Percentiles rank a stretch among this genome's conserved stretches.
Conservation (phyloP, 2,329 filamentous ascomycete species). For the Apiospora sp. region DNA sequence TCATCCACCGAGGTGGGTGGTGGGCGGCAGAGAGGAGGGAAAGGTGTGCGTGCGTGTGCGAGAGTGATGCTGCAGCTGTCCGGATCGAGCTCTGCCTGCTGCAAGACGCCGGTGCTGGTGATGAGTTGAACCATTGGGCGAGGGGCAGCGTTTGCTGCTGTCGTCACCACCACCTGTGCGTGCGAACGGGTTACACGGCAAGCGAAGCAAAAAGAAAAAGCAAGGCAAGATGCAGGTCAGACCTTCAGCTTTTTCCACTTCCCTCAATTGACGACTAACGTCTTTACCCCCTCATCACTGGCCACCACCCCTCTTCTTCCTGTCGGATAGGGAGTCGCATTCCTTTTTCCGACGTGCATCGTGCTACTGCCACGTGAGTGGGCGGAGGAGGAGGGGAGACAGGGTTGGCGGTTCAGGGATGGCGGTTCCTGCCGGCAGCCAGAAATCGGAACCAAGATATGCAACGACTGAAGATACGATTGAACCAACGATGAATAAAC, state of each 20-base stretch:
- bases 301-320: neutral
- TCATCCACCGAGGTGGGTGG: constrained; percentile 13
- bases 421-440: constrained; percentile 10
- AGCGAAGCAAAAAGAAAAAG: neutral
- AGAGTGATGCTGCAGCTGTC: constrained; percentile 9
- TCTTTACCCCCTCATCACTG: neutral
- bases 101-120: constrained; percentile 3
- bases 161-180: neutral
- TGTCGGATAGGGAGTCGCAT: neutral
- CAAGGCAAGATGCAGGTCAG: neutral
- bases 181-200: constrained; percentile 1
- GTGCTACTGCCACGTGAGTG: neutral
- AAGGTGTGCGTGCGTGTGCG: neutral
- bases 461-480: neutral
- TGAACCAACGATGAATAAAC: no score
- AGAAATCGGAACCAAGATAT: neutral
- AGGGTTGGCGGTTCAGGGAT: neutral
- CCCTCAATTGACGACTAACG: neutral
- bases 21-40: neutral
- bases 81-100: neutral
- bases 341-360: neutral
- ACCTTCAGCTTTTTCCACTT: neutral
- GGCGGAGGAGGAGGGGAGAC: neutral
- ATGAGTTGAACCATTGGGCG: constrained; percentile 12
- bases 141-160: neutral